Percentiles rank a stretch among this genome's conserved stretches.
phyloP scores from a whole-genome alignment of 345 rosid genomes.

The Reutealis trisperma region DNA sequence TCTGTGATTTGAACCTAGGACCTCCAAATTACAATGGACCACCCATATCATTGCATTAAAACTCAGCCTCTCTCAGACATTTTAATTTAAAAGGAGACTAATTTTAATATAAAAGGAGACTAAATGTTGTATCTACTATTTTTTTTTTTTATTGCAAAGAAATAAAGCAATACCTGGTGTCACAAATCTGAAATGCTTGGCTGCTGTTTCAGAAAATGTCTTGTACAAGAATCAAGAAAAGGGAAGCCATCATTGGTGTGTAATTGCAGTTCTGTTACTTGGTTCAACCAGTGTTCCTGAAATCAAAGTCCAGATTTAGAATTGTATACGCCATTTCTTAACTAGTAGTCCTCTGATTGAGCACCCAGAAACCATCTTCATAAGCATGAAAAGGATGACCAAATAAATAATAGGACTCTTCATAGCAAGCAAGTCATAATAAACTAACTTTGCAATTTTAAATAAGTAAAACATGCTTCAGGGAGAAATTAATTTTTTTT shows the following conservation, averaged over 20 bases:
- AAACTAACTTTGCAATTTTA: too few species aligned
- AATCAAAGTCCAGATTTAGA: not conserved
- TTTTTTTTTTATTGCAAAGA: not conserved
- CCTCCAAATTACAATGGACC: too few species aligned
- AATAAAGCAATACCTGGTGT: not conserved
- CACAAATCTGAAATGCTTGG: too few species aligned
- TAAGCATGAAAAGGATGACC: not conserved
- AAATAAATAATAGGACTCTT: not conserved
- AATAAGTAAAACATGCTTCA: too few species aligned
- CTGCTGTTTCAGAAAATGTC: not conserved
- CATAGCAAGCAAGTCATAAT: too few species aligned
- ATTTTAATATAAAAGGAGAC: too few species aligned
- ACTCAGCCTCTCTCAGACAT: too few species aligned
- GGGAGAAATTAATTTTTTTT: too few species aligned
- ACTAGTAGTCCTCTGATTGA: not conserved
- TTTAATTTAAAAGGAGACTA: too few species aligned
- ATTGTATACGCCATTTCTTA: not conserved
- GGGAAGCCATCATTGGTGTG: not conserved
- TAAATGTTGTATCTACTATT: too few species aligned
- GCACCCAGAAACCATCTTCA: not conserved
- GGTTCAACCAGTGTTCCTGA: conserved; percentile 13
- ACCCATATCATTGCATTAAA: too few species aligned
- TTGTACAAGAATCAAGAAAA: not conserved
- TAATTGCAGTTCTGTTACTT: conserved; percentile 5
- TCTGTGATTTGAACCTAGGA: too few species aligned